Conservation (phyloP, 169 alveolate genomes). For the Plasmodium fragile region DNA sequence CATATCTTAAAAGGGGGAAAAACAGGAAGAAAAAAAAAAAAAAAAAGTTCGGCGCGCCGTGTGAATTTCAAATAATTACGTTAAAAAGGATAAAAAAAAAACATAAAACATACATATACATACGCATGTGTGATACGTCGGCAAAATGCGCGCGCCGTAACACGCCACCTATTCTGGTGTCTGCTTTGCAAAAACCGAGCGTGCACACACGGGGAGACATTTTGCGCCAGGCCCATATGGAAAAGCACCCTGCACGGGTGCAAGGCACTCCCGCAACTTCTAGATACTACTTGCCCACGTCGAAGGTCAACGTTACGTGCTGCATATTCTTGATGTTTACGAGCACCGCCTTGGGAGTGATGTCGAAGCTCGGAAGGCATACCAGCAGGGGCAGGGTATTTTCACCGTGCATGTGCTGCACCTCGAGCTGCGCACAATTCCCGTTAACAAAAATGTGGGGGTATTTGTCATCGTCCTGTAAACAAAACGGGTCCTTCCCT, state of each 20-base stretch:
- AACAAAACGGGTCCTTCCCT: conserved; percentile 79
- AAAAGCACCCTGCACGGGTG: no score
- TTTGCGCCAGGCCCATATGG: no score
- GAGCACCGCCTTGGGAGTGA: conserved; percentile 42
- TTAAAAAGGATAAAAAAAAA: not conserved
- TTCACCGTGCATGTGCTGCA: conserved; percentile 12
- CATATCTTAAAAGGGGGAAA: not conserved
- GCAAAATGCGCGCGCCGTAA: not conserved
- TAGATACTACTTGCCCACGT: not conserved
- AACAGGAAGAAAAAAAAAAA: not conserved
- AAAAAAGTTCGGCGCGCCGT: not conserved
- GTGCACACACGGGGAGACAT: no score
- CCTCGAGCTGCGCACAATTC: conserved; percentile 52
- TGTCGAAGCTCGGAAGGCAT: conserved; percentile 52
- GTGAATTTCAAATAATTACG: not conserved
- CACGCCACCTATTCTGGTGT: no score
- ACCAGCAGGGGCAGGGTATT: conserved; percentile 37
- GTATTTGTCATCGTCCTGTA: conserved; percentile 56
- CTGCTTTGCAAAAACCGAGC: no score
- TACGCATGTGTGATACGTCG: not conserved
- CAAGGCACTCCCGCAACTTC: not conserved
- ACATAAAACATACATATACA: not conserved
- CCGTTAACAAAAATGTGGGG: conserved; percentile 82
- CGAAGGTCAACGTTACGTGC: conserved; percentile 30
- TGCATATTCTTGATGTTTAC: conserved; percentile 58